A percentile compares a stretch with the other conserved stretches of the same genome.
phyloP scores from a whole-genome alignment of 1,284 basidiomycete genomes.

The Malassezia sp. region DNA sequence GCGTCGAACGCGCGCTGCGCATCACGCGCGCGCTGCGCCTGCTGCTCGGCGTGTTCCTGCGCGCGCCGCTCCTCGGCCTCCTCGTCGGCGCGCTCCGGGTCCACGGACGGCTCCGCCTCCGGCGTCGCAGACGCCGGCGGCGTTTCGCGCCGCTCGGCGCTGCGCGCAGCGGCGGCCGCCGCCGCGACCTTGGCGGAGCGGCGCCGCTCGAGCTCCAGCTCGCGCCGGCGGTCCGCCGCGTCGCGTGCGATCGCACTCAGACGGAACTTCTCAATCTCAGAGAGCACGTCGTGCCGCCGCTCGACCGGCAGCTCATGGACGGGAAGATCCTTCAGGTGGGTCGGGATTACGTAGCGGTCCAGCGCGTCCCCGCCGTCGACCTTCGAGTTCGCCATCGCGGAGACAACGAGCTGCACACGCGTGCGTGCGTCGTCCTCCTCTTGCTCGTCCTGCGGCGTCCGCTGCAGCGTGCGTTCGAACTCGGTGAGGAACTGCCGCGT shows the following conservation, averaged over 20 bases:
- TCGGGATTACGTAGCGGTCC: conserved; percentile 60
- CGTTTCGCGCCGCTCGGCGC: conserved; percentile 5
- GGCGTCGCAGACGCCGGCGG: neutral
- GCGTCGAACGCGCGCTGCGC: conserved; percentile 17
- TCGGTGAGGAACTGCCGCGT: conserved; percentile 73
- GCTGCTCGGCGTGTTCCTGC: neutral
- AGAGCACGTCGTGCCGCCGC: conserved; percentile 80
- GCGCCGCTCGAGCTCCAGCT: conserved; percentile 36
- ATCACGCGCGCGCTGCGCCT: conserved; percentile 2
- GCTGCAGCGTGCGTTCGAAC: conserved; percentile 65
- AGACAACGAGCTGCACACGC: conserved; percentile 47
- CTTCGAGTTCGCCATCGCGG: conserved; percentile 49
- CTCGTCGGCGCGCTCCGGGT: conserved; percentile 20
- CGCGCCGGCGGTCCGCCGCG: conserved; percentile 30
- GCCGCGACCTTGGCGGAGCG: conserved; percentile 18
- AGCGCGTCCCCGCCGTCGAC: conserved; percentile 54
- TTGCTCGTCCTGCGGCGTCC: conserved; percentile 54
- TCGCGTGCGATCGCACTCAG: conserved; percentile 37
- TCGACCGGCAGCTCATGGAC: conserved; percentile 91
- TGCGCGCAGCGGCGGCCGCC: conserved; percentile 6
- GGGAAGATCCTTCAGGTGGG: conserved; percentile 84
- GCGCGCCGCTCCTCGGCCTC: conserved; percentile 16
- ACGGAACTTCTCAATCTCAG: conserved; percentile 73
- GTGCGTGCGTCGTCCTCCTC: conserved; percentile 52
- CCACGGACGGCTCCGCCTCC: conserved; percentile 1